Percentiles rank a stretch among this genome's conserved stretches.
These are phyloP conservation scores for Leishmania mexicana DNA, from an alignment of 208 protist species.

Conservation along the genomic window DNA sequence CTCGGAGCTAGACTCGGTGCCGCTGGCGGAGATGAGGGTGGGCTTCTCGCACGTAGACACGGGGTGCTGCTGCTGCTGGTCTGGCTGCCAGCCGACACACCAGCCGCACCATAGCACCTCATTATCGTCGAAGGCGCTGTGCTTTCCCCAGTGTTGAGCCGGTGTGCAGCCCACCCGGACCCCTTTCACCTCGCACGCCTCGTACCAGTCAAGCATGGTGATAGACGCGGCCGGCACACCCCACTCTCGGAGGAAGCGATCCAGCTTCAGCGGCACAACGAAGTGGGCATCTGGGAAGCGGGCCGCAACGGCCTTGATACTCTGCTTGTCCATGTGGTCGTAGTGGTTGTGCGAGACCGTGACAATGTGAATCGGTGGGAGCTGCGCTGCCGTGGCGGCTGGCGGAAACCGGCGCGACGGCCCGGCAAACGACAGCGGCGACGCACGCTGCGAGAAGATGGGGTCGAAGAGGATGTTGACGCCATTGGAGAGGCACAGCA, in stretches of 20 bases:
- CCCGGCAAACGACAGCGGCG: slow-evolving; percentile 63
- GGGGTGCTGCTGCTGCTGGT: not conserved
- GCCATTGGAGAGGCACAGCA: slow-evolving; percentile 68
- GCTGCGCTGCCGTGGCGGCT: slow-evolving; percentile 40
- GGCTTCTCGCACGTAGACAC: slow-evolving; percentile 4
- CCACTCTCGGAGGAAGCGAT: slow-evolving; percentile 41
- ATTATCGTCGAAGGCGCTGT: slow-evolving; percentile 52
- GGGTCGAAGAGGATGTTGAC: slow-evolving; percentile 85
- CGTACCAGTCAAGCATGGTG: slow-evolving; percentile 55
- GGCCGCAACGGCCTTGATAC: slow-evolving; percentile 35
- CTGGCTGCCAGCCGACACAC: slow-evolving; percentile 48
- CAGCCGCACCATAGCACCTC: slow-evolving; percentile 73
- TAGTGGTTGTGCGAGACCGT: slow-evolving; percentile 90
- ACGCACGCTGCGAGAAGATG: slow-evolving; percentile 67
- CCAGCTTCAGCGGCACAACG: slow-evolving; percentile 64
- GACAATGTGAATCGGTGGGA: slow-evolving; percentile 78
- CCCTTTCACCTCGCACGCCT: slow-evolving; percentile 38
- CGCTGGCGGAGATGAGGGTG: not conserved
- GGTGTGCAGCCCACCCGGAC: slow-evolving; percentile 57
- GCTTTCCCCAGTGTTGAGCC: slow-evolving; percentile 67
- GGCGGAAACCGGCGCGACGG: slow-evolving; percentile 44
- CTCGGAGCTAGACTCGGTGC: not conserved
- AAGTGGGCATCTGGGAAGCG: slow-evolving; percentile 47
- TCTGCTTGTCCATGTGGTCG: slow-evolving; percentile 79
- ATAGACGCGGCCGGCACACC: slow-evolving; percentile 42